Evolutionary conservation across 495 filamentous ascomycete species (phyloP), one percentile per base, ranked within the genome.

Genomic region (Talaromyces nanjingensis): DNA sequence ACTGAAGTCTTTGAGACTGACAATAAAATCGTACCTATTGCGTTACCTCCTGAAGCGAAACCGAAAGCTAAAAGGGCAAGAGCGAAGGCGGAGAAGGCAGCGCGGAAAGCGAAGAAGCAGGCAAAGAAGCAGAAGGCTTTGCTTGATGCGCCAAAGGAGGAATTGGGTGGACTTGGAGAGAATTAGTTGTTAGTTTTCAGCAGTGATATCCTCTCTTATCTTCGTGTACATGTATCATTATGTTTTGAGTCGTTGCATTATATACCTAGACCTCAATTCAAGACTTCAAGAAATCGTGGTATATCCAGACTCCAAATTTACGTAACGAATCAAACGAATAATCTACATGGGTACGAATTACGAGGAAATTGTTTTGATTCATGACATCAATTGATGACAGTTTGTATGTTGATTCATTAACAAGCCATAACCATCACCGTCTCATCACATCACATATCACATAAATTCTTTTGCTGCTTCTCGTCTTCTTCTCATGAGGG

Each of bases 361-460:
- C n/a, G n/a, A 47, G n/a, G 1, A 47, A 47, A 20, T 39, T 39
- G 37, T 16, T 11, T 42, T 16, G 45, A 49, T 49, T 45, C 45
- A 18, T 49, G 45, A 49, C 45, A 56, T 56, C 53, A 27, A 56
- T 56, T 56, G 53, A 56, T 56, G 27, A 49, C 45, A 49, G 45
- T 49, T 18, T 49, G 53, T 56, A 25, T 29, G 24, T 29, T 56
- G 20, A 56, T 56, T 56, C 53, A 56, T 56, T 59, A 31, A 59
- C 31, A n/a, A 59, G n/a, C 56, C 56, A 59, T 59, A 33, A 20
- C 56, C 27, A 59, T 34, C 27, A 31, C 31, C 29, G 45, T 59
- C 56, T 18, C 56, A 59, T 59, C 56, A 22, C 56, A 59, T 59
- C 56, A 59, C 27, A 37, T 59, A 33, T 59, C 56, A 59, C 56